phyloP scores from a whole-genome alignment of 345 rosid species.

The Dovyalis caffra region DNA sequence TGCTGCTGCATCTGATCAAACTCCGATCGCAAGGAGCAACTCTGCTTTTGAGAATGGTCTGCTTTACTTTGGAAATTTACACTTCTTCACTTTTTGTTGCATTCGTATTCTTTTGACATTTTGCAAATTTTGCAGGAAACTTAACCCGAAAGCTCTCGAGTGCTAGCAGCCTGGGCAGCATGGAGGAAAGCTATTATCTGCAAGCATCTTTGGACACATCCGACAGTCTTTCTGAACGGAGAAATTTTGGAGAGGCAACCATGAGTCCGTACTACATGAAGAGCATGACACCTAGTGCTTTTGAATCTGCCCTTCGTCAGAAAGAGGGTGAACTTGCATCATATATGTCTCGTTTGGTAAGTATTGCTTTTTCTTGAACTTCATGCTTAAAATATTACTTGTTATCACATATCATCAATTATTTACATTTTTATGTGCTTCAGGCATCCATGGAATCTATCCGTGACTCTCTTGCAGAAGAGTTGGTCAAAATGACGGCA shows the following conservation, averaged over 20 bases:
- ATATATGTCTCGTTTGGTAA: slow-evolving; percentile 96
- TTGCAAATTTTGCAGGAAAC: slow-evolving; percentile 49
- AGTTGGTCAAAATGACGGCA: slow-evolving; percentile 90
- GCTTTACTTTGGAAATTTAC: slow-evolving; percentile 11
- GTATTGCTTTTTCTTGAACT: slow-evolving; percentile 18
- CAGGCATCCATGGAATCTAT: slow-evolving; percentile 94
- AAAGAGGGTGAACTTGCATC: slow-evolving; percentile 99
- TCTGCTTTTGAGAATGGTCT: slow-evolving; percentile 75
- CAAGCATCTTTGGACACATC: slow-evolving; percentile 93
- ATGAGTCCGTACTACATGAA: slow-evolving; percentile 84
- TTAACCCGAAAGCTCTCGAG: slow-evolving; percentile 74
- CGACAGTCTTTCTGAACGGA: slow-evolving; percentile 71
- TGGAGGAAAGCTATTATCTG: slow-evolving; percentile 96
- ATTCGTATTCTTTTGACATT: slow-evolving; percentile 5
- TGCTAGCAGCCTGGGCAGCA: slow-evolving; percentile 84
- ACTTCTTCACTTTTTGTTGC: slow-evolving; percentile 11
- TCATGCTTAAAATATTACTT: neutral
- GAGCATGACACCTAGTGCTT: slow-evolving; percentile 92
- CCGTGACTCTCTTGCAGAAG: slow-evolving; percentile 97
- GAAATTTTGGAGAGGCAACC: slow-evolving; percentile 58
- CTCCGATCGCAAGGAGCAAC: slow-evolving; percentile 51
- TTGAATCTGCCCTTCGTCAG: slow-evolving; percentile 92
- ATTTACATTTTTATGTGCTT: slow-evolving; percentile 8
- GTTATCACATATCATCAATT: neutral
- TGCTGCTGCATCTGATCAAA: slow-evolving; percentile 53